These are phyloP conservation scores for Arbutus unedo DNA, from an alignment of 148 eudicot genomes.

Conservation along the genomic window DNA sequence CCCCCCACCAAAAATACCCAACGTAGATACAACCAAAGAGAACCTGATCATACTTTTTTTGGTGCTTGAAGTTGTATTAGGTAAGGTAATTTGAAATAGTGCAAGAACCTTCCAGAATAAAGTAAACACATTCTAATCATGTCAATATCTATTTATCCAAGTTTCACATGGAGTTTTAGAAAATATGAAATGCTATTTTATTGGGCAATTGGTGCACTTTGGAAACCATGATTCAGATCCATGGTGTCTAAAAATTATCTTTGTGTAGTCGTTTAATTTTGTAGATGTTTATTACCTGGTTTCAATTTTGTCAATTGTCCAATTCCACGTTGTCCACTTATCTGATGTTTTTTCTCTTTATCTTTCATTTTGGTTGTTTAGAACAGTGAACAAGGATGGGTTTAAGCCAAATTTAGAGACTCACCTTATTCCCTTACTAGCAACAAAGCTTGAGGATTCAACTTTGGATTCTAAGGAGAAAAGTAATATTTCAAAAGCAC, in stretches of 20 bases:
- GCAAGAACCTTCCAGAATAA: neutral
- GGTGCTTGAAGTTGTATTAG: too few species aligned
- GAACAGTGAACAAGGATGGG: slow-evolving; percentile 89
- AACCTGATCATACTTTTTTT: too few species aligned
- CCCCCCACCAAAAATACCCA: too few species aligned
- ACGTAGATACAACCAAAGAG: too few species aligned
- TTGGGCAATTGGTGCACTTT: neutral
- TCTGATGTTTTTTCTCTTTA: neutral
- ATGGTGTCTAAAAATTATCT: neutral
- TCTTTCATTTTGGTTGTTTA: slow-evolving; percentile 29
- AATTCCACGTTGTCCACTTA: neutral
- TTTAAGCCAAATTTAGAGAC: slow-evolving; percentile 97
- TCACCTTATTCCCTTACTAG: slow-evolving; percentile 78
- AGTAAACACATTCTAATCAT: neutral
- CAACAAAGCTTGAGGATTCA: slow-evolving; percentile 54
- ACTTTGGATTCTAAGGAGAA: slow-evolving; percentile 48
- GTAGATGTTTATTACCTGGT: neutral
- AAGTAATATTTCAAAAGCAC: slow-evolving; percentile 41
- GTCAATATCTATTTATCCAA: neutral
- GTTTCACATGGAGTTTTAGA: neutral
- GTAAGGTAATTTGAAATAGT: too few species aligned
- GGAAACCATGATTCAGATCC: neutral
- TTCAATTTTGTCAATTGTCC: neutral
- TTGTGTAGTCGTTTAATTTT: neutral
- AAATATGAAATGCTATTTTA: neutral